Evolutionary conservation across 345 rosid genomes (phyloP).

Genomic region (Citrus sinensis): DVS_A1.0 CM039165.1:26013001-26013500

Average conservation of each 20-base stretch:
- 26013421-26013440: neutral
- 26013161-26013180: neutral
- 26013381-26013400: neutral
- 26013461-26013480: too few species aligned
- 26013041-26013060: too few species aligned
- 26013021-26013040: too few species aligned
- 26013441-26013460: neutral
- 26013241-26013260: slow-evolving; percentile 17
- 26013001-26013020: too few species aligned
- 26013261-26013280: slow-evolving; percentile 20
- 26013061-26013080: too few species aligned
- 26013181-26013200: too few species aligned
- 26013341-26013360: neutral
- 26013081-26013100: too few species aligned
- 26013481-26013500: too few species aligned
- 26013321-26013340: neutral
- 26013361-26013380: neutral
- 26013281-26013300: slow-evolving; percentile 50
- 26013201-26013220: neutral
- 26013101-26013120: too few species aligned
- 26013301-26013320: neutral
- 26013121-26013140: too few species aligned
- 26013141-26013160: too few species aligned
- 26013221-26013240: slow-evolving; percentile 23
- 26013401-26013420: neutral